Evolutionary conservation across 192 early-diverging fungal species (phyloP).

Genomic region (Funneliformis mosseae): DNA sequence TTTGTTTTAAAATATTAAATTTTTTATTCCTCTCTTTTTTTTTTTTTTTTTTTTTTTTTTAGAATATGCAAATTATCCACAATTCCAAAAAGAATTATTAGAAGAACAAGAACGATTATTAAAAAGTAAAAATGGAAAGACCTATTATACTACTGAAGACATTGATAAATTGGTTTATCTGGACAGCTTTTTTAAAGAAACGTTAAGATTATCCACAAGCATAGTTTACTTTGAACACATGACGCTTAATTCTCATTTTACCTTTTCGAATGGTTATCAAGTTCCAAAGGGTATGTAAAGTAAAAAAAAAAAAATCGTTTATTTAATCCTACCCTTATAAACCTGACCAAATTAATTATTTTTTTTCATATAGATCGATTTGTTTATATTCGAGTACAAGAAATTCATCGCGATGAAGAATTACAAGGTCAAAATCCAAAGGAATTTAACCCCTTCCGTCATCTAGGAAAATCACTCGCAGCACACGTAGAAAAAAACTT

Average conservation of each 20-base stretch:
- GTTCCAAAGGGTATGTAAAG: neutral
- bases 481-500: neutral
- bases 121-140: neutral
- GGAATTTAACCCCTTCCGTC: neutral
- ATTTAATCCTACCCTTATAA: neutral
- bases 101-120: slow-evolving; percentile 10
- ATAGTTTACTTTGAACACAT: neutral
- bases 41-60: neutral
- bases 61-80: neutral
- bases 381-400: neutral
- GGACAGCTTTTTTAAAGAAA: slow-evolving; percentile 13
- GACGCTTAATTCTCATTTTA: neutral
- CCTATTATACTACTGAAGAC: neutral
- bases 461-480: neutral
- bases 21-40: too few species aligned
- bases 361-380: neutral
- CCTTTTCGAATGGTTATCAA: slow-evolving; percentile 8
- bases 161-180: neutral
- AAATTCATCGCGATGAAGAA: neutral
- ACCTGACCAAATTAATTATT: neutral
- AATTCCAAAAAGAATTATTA: slow-evolving; percentile 1
- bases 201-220: neutral
- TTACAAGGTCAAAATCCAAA: neutral
- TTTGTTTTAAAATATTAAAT: too few species aligned
- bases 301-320: neutral